Percentiles rank a stretch among this genome's conserved stretches.
Conservation (phyloP, 306 rosid species). For the Abrus pulchellus region DNA sequence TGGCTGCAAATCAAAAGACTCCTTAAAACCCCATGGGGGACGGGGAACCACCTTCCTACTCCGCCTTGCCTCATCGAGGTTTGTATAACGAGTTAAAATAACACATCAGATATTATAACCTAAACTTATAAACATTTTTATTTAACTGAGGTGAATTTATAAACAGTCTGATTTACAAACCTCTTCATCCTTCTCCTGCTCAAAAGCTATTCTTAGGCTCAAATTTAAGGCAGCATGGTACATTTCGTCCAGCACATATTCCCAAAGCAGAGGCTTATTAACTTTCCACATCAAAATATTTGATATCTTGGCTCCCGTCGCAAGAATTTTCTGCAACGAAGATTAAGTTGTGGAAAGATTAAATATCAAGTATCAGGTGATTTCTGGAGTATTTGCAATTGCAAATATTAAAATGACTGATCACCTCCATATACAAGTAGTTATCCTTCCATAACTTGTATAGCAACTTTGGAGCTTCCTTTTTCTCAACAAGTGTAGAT, state of each 20-base stretch:
- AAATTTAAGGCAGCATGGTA: constrained; percentile 90
- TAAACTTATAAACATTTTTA: constrained; percentile 7
- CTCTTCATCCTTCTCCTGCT: constrained; percentile 75
- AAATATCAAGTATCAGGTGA: constrained; percentile 30
- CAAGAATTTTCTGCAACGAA: constrained; percentile 70
- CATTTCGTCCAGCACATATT: constrained; percentile 86
- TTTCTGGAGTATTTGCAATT: neutral
- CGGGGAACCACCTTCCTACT: constrained; percentile 8
- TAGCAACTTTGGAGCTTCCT: constrained; percentile 77
- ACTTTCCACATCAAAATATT: constrained; percentile 76
- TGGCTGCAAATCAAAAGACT: neutral
- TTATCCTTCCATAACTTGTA: constrained; percentile 81
- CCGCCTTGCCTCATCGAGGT: neutral
- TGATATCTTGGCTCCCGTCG: constrained; percentile 45
- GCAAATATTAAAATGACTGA: constrained; percentile 28
- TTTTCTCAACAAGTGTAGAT: constrained; percentile 78
- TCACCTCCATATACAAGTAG: constrained; percentile 90
- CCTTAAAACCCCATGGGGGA: neutral
- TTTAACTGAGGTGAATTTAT: neutral
- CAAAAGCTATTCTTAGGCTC: constrained; percentile 66
- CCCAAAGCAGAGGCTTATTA: constrained; percentile 66
- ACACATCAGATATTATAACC: constrained; percentile 2
- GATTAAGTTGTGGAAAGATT: constrained; percentile 26
- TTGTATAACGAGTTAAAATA: constrained; percentile 7
- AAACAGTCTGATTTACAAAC: constrained; percentile 52